Conservation (phyloP, 148 eudicot species). For the Hydrangea macrophylla region DNA sequence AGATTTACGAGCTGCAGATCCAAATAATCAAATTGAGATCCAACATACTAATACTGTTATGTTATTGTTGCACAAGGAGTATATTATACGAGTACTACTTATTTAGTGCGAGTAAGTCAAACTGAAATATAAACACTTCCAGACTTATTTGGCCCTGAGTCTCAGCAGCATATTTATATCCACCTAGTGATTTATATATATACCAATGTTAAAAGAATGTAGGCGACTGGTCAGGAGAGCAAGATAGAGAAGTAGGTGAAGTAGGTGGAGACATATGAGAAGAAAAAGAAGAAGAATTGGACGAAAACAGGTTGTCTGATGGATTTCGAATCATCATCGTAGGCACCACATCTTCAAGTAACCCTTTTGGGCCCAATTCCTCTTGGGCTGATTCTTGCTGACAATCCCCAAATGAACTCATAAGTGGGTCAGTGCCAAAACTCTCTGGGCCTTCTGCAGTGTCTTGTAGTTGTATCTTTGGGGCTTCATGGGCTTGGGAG, state of each 20-base stretch:
- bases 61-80: too few species aligned
- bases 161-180: neutral
- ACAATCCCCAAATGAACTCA: neutral
- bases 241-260: slow-evolving; percentile 31
- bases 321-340: slow-evolving; percentile 50
- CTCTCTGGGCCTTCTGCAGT: neutral
- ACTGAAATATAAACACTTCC: too few species aligned
- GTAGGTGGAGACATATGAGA: slow-evolving; percentile 40
- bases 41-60: too few species aligned
- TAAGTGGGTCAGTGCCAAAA: neutral
- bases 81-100: too few species aligned
- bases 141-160: neutral
- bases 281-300: slow-evolving; percentile 28
- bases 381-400: neutral
- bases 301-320: slow-evolving; percentile 15
- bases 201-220: slow-evolving; percentile 18
- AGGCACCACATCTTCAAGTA: slow-evolving; percentile 81
- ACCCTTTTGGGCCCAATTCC: slow-evolving; percentile 34
- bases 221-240: slow-evolving; percentile 28
- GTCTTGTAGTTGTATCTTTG: neutral
- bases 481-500: slow-evolving; percentile 12
- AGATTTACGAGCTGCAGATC: too few species aligned
- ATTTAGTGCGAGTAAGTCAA: too few species aligned
- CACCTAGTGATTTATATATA: neutral
- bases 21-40: too few species aligned